Evolutionary conservation across 2,329 filamentous ascomycete species (phyloP), one percentile per base, ranked within the genome.

Genomic region (Aureobasidium leucospermi): DNA sequence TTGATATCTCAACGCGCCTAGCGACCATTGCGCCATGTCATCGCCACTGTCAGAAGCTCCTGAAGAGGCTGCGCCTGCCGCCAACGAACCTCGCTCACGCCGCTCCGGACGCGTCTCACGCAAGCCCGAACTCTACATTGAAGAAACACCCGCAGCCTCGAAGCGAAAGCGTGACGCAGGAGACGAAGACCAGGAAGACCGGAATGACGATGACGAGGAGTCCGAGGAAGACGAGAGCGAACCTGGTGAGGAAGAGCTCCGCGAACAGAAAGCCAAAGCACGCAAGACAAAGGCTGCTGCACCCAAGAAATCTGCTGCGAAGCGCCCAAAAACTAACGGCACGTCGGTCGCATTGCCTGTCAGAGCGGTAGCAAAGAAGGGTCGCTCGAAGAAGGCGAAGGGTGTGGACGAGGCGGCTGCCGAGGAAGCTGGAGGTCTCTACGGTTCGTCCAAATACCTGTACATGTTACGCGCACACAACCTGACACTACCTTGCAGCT

Each of bases 251-350:
- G 79, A 81, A 64, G 79, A 80, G 68, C 53, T 78, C 19, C 73
- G 74, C 61, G 78, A 77, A 62, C 70, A 63, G 56, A 62, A 64
- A 29, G 67, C 67, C 58, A 68, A 62, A 59, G 59, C 66, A 45
- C 67, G 66, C 29, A 68, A 69, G 61, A 38, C 67, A 11, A 69
- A 69, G 60, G 65, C 66, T 46, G 60, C 71, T 2, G 65, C 71
- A 42, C 60, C 67, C 5, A 69, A 67, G 60, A 71, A 69, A 62
- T 67, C 71, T 42, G 75, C 76, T 16, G 69, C 76, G 29, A 83
- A 83, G 71, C 82, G 84, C 69, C 73, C 79, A 41, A 85, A 81
- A 70, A 80, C 79, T 31, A 78, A 79, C 64, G 76, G 78, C 53
- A 77, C 79, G 61, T 76, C 73, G 9, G 64, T 74, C 46, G 78